Evolutionary conservation across 495 filamentous ascomycete species (phyloP), one percentile per base, ranked within the genome.

Genomic region (Penicillium paradoxum): DNA sequence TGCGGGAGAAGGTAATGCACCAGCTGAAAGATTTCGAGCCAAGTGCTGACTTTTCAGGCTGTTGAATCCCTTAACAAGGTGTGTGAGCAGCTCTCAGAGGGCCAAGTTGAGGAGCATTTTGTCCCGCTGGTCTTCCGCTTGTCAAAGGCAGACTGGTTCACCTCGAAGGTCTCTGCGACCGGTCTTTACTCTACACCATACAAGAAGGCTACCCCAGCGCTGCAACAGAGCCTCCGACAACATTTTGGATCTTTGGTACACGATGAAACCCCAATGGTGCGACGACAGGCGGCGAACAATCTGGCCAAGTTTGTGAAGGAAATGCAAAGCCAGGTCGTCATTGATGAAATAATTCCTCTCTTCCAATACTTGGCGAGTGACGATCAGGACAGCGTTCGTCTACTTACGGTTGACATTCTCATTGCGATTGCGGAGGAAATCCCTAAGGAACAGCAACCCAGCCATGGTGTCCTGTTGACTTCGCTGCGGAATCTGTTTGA

Each of bases 61-160:
- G 95, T 97, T 63, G 93, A 98, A 69, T 97, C 95, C 34, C 81
- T 98, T 53, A 97, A 97, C 83, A 98, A 97, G 76, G 97, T 98
- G 65, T 96, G 92, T 78, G 81, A 83, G 62, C 83, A 97, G 66
- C 80, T 98, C 32, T 93, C 89, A 29, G 78, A 89, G 59, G 79
- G 89, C 62, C 93, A 98, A 74, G 83, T 97, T 67, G 95, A 98
- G 77, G 88, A 97, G 63, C 85, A 87, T 68, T 97, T 96, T 74
- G 90, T 97, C 61, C 93, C 95, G 24, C 86, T 98, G 58, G 87
- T 88, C 47, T 82, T 96, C 62, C 88, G 93, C 58, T 86, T 98
- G 47, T 95, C 93, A 49, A 97, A 97, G 81, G 95, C 93, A 69
- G 93, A 98, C 76, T 98, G 93, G 93, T 98, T 98, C 66, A 98